Evolutionary conservation across 176 grass and related monocot genomes (phyloP), one percentile per base, ranked within the genome.

Genomic region (Zoysia japonica): DNA sequence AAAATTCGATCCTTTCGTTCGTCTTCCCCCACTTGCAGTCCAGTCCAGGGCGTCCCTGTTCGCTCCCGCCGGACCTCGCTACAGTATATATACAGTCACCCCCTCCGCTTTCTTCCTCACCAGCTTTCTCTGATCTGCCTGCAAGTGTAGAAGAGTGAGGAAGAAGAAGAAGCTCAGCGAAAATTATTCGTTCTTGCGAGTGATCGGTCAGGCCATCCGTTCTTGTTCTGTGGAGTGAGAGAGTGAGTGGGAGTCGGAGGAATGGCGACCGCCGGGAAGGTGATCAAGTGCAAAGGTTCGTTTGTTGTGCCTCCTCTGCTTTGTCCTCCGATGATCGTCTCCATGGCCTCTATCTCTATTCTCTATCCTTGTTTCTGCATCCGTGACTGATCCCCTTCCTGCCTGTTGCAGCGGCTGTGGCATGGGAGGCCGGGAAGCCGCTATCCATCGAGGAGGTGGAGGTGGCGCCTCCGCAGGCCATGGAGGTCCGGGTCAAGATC

Each of bases 401-500:
- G 11, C 1, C 71, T 3, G 4, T 19, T 75, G 68, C 82, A 97
- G 94, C 94, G 13, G 94, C 91, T 2, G 94, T 97, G 52, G 89
- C 94, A 28, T 97, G 91, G 94, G 94, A 93, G 86, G 91, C 87
- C 19, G 86, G 94, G 9, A 93, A 97, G 67, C 94, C 91, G 13
- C 76, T 97, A 67, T 81, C 71, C 28, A 91, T 93, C 14, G 94
- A 97, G 84, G 91, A 93, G 67, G 94, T 97, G 51, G 94, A 93
- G 76, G 91, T 97, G 36, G 91, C 94, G 17, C 94, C 91, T 49
- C 94, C 94, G 63, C 88, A 93, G 78, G 88, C 86, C 42, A 91
- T 97, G 91, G 91, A 97, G 68, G 94, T 97, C 14, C 88, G 87
- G 10, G 80, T 93, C 76, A 97, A 91, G 89, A 93, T 97, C 77